These are phyloP conservation scores for Glaciozyma antarctica DNA, from an alignment of 768 basidiomycete species.

Conservation along the genomic window DNA sequence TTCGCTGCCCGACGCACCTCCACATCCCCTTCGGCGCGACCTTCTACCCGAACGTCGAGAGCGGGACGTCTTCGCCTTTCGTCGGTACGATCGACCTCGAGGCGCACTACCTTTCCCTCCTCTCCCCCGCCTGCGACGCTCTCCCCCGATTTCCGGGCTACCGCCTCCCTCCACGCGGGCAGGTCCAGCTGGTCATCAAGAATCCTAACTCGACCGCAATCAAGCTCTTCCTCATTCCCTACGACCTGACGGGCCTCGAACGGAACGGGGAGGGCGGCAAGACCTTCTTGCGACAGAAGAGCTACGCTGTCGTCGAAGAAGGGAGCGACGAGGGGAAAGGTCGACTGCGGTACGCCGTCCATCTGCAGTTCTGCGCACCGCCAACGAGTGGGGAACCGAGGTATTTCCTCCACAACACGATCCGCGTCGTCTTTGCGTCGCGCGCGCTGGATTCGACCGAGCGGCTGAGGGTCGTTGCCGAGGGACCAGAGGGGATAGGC, in stretches of 20 bases:
- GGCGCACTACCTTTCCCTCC: conserved; percentile 25
- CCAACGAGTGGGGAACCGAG: conserved; percentile 11
- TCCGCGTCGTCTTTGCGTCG: conserved; percentile 38
- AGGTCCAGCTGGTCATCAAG: conserved; percentile 38
- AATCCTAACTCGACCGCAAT: conserved; percentile 37
- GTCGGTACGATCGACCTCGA: conserved; percentile 38
- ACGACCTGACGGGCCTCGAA: conserved; percentile 37
- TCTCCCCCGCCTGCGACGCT: not conserved
- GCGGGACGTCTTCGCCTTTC: conserved; percentile 32
- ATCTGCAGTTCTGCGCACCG: conserved; percentile 38
- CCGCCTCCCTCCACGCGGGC: conserved; percentile 36
- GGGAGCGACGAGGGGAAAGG: conserved; percentile 23
- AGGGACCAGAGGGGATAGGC: conserved; percentile 21
- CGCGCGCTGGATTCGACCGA: conserved; percentile 34
- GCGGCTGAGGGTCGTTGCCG: conserved; percentile 31
- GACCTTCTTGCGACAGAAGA: conserved; percentile 38
- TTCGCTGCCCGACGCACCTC: conserved; percentile 30
- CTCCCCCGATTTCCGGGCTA: conserved; percentile 35
- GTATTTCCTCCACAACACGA: conserved; percentile 35
- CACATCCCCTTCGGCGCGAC: conserved; percentile 28
- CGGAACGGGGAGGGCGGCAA: conserved; percentile 30
- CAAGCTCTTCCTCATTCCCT: conserved; percentile 39
- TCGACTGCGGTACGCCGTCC: conserved; percentile 35
- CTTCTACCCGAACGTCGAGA: conserved; percentile 24
- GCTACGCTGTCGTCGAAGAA: conserved; percentile 20